These are phyloP conservation scores for Penicillium sp. DNA, from an alignment of 2,329 filamentous ascomycete species.

Conservation along the genomic window DNA sequence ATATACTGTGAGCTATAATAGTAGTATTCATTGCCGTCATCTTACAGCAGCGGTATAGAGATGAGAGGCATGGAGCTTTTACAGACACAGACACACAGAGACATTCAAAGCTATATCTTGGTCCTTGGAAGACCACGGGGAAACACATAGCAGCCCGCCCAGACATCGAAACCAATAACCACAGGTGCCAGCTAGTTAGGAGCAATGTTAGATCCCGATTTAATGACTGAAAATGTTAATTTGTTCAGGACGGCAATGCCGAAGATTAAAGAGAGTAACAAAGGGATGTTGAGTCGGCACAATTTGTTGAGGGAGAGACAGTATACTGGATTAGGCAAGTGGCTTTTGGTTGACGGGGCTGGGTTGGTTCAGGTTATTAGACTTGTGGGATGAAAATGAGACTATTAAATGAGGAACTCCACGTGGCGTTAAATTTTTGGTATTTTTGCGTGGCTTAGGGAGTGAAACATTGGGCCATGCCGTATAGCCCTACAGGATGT, in stretches of 20 bases:
- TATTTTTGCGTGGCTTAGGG: neutral
- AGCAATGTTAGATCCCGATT: neutral
- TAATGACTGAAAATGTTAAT: neutral
- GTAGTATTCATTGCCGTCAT: neutral
- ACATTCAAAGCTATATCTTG: neutral
- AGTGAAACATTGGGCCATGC: neutral
- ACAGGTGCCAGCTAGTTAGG: neutral
- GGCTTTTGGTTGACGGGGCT: neutral
- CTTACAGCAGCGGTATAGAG: neutral
- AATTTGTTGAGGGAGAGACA: neutral
- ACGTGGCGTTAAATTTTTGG: neutral
- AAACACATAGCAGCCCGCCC: neutral
- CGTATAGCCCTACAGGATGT: neutral
- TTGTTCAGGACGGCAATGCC: neutral
- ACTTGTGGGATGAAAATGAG: neutral
- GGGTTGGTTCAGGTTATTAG: neutral
- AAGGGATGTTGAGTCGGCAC: neutral
- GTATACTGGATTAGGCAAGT: neutral
- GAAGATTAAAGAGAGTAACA: neutral
- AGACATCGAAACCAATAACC: neutral
- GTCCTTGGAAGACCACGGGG: neutral
- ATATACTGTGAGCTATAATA: neutral
- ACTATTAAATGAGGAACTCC: neutral
- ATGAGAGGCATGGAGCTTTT: neutral
- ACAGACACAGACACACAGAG: neutral